Evolutionary conservation across 2,329 filamentous ascomycete genomes (phyloP), one percentile per base, ranked within the genome.

Genomic region (Atkinsonella hypoxylon): DNA sequence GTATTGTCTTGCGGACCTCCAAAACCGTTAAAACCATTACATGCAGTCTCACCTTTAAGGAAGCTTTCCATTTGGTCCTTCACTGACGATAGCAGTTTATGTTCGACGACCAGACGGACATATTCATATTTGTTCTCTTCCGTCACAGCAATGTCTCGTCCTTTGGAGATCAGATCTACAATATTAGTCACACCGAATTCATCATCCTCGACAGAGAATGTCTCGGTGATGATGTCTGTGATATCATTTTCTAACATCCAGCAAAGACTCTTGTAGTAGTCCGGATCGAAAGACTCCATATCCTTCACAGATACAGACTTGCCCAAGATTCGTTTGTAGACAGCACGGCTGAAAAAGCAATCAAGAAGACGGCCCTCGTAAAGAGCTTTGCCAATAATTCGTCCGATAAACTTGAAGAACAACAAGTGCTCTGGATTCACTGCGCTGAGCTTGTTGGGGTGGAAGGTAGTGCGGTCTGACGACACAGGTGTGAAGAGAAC

Each of bases 181-280:
- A 87, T 83, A 65, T 87, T 86, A 47, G 83, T 89, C 55, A 89
- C 89, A 55, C 93, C 93, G 67, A 98, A 98, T 62, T 86, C 88
- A 60, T 97, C 90, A 53, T 93, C 86, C 64, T 96, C 90, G 30
- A 95, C 82, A 11, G 90, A 93, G 66, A 98, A 97, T 1, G 88
- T 95, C 70, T 98, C 91, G 2, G 88, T 93, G 60, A 97, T 93
- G 62, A 97, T 89, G 62, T 97, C 93, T 4, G 90, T 95, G 59
- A 98, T 98, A 64, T 98, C 91, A 61, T 98, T 97, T 64, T 95
- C 88, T 52, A 97, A 76, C 83, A 98, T 97, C 94, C 94, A 98
- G 54, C 93, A 82, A 20, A 98, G 78, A 13, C 91, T 97, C 68
- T 97, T 98, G 80, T 97, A 96, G 72, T 98, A 98, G 62, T 98